Conservation (phyloP, 345 rosid species). For the Gossypioides kirkii region DNA sequence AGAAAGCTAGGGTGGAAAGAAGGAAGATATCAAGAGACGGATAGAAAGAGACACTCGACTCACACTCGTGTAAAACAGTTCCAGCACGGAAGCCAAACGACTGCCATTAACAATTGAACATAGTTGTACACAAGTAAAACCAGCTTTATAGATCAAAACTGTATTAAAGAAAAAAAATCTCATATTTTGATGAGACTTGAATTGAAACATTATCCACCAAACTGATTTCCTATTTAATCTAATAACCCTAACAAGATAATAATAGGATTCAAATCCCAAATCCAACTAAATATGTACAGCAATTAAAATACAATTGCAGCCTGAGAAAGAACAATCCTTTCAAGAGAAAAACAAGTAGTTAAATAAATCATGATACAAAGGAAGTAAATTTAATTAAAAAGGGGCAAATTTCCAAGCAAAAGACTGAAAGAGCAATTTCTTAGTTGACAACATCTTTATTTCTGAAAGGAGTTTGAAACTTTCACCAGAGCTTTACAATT, state of each 20-base stretch:
- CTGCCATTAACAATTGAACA: background rate
- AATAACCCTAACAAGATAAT: background rate
- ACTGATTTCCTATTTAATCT: background rate
- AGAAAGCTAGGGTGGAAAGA: background rate
- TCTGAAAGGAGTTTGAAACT: background rate
- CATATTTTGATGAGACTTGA: background rate
- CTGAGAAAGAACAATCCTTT: background rate
- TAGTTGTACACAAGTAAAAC: background rate
- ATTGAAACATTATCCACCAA: background rate
- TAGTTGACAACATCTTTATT: background rate
- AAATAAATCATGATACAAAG: background rate
- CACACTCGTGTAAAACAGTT: too few species aligned
- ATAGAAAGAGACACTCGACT: background rate
- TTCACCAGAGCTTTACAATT: slow-evolving; percentile 3
- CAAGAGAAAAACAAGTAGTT: background rate
- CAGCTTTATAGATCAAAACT: background rate
- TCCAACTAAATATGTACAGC: background rate
- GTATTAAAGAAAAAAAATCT: background rate
- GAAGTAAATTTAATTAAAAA: background rate
- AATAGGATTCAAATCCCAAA: slow-evolving; percentile 2
- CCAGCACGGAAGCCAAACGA: too few species aligned
- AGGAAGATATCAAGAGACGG: background rate
- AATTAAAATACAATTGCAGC: background rate
- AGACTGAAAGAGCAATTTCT: background rate
- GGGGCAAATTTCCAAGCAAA: too few species aligned